These are phyloP conservation scores for Xeromyces bisporus DNA, from an alignment of 495 filamentous ascomycete genomes.

Conservation along the genomic window DNA sequence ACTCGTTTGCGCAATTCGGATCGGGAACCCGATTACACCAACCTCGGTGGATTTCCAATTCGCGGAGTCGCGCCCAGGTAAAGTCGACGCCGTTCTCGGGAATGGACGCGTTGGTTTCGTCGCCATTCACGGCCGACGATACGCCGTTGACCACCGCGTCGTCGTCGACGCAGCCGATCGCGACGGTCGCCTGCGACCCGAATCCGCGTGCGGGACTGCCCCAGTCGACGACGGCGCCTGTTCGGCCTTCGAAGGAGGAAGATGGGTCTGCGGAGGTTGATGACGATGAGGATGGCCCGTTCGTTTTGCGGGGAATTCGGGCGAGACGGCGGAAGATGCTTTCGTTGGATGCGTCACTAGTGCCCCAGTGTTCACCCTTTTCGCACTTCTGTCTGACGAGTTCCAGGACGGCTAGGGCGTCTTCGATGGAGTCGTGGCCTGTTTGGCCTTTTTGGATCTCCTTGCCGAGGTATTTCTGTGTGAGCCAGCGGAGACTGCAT, in stretches of 20 bases:
- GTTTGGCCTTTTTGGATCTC: slow-evolving; percentile 68
- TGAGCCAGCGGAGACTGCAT: slow-evolving; percentile 65
- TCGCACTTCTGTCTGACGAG: slow-evolving; percentile 91
- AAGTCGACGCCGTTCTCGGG: slow-evolving; percentile 65
- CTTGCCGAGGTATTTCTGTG: slow-evolving; percentile 60
- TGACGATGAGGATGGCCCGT: no score
- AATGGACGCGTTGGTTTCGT: slow-evolving; percentile 42
- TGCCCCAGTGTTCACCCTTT: slow-evolving; percentile 70
- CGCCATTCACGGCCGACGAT: slow-evolving; percentile 48
- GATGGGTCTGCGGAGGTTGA: slow-evolving; percentile 18
- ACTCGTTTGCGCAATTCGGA: slow-evolving; percentile 32
- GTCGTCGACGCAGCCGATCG: slow-evolving; percentile 60
- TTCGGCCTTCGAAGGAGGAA: slow-evolving; percentile 44
- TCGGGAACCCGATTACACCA: slow-evolving; percentile 56
- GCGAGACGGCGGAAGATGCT: slow-evolving; percentile 73
- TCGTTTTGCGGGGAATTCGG: slow-evolving; percentile 38
- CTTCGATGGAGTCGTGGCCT: slow-evolving; percentile 86
- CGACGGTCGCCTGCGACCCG: slow-evolving; percentile 50
- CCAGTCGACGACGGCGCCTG: slow-evolving; percentile 76
- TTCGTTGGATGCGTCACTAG: slow-evolving; percentile 54
- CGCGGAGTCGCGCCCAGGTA: slow-evolving; percentile 73
- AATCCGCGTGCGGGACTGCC: slow-evolving; percentile 60
- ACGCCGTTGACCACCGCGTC: slow-evolving; percentile 57
- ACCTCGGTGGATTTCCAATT: slow-evolving; percentile 62
- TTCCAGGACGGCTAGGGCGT: slow-evolving; percentile 77